Base-by-base conservation (phyloP, 1,139 yeast species). In the Pichia sp. region DNA sequence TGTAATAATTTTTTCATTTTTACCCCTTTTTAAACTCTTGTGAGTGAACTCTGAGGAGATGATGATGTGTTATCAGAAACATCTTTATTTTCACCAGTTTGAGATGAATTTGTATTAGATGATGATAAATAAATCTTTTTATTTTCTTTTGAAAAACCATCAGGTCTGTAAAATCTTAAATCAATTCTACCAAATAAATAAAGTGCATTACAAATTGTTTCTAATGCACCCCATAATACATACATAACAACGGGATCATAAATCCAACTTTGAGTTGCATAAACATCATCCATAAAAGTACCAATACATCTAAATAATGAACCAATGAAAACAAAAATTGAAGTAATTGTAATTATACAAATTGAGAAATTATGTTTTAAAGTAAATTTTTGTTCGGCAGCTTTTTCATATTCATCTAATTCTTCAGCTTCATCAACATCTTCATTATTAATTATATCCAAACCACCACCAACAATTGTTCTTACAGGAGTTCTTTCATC, bases 111-210 rank as follows among this genome's bases (percentile, higher is more conserved):
- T 35, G 29, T 6, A 18, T 18, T 18, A 18, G 18, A 18, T 18
- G 18, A 18, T 27, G 40, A 41, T 2, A n/a, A 28, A 7, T 28
- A 35, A 5, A 42, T 28, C 3, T 34, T 39, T 29, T 34, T 25
- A 32, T 43, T 36, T 18, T 42, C 38, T 32, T 42, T 51, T 18
- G 45, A 34, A 7, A 43, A 32, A 3, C 11, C 65, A 59, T 83
- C 92, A 29, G 92, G 92, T 64, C 87, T 79, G 72, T 85, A 85
- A 68, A 85, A 85, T 61, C 94, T 73, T 58, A 85, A 72, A 63
- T 85, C 94, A 45, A 82, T 78, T 61, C 94, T 72, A 40, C 81
- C 80, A 32, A 80, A 64, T 42, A 85, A 64, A 64, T 80, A 81
- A 42, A 81, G 50, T 6, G 79, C 53, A 50, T 80, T 73, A 50